Evolutionary conservation across 73 alveolate species (phyloP).

Genomic region (Blepharisma japonicum): DNA sequence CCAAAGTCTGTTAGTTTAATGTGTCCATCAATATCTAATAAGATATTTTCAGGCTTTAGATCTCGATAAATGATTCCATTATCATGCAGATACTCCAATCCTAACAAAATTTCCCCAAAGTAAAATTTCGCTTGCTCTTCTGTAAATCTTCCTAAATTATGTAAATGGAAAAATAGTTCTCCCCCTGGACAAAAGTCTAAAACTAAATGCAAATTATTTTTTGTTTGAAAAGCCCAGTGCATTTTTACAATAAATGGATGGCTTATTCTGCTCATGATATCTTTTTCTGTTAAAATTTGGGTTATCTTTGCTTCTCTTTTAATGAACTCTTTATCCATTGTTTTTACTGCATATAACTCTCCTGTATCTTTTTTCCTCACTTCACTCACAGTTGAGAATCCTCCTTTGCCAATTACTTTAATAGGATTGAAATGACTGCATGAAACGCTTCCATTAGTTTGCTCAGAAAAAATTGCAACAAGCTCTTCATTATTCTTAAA

Average conservation of each 20-base stretch:
- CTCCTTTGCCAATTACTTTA: slow-evolving; percentile 87
- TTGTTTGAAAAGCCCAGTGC: slow-evolving; percentile 77
- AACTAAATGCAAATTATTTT: slow-evolving; percentile 44
- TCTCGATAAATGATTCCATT: slow-evolving; percentile 67
- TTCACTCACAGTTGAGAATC: slow-evolving; percentile 63
- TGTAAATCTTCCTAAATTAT: slow-evolving; percentile 48
- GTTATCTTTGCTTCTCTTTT: slow-evolving; percentile 46
- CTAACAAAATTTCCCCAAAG: slow-evolving; percentile 54
- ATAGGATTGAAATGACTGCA: slow-evolving; percentile 44
- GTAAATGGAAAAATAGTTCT: slow-evolving; percentile 55
- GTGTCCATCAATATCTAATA: slow-evolving; percentile 47
- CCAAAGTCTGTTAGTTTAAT: slow-evolving; percentile 52
- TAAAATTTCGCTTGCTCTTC: slow-evolving; percentile 71
- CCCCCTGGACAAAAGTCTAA: slow-evolving; percentile 65
- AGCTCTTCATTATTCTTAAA: neutral
- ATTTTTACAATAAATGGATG: slow-evolving; percentile 75
- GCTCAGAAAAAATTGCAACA: slow-evolving; percentile 2
- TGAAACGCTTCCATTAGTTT: neutral
- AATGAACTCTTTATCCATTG: slow-evolving; percentile 58
- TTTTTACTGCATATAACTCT: slow-evolving; percentile 70
- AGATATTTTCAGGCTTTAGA: slow-evolving; percentile 50
- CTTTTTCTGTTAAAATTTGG: slow-evolving; percentile 67
- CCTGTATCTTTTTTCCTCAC: slow-evolving; percentile 64
- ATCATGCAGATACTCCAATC: slow-evolving; percentile 65
- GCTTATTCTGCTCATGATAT: slow-evolving; percentile 50